A percentile compares a stretch with the other conserved stretches of the same genome.
Evolutionary conservation across 345 rosid genomes (phyloP).

Genomic region (Acer saccharum): DNA sequence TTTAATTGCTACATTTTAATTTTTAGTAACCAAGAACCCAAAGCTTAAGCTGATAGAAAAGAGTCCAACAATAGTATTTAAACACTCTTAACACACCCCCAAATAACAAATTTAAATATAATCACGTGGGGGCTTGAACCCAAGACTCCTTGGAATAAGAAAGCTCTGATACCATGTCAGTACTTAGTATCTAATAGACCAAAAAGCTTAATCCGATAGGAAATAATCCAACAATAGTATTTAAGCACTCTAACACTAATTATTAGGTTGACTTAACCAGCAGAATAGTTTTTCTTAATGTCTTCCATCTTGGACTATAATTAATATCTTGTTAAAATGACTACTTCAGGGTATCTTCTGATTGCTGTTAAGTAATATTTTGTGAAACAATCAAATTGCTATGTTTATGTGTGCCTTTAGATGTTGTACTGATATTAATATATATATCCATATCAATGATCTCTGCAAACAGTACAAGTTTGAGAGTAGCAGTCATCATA

Average conservation of each 20-base stretch:
- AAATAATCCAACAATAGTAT: too few species aligned
- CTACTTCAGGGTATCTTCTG: neutral
- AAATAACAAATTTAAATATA: too few species aligned
- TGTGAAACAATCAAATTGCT: neutral
- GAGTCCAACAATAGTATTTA: too few species aligned
- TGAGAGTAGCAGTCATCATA: neutral
- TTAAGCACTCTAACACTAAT: too few species aligned
- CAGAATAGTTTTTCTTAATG: neutral
- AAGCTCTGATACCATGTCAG: too few species aligned
- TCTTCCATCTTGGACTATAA: conserved; percentile 3
- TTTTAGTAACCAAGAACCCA: too few species aligned
- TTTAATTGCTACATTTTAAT: neutral
- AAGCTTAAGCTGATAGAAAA: too few species aligned
- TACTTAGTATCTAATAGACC: too few species aligned
- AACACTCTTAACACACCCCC: too few species aligned
- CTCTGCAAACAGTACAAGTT: neutral
- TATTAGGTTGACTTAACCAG: neutral
- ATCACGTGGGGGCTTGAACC: too few species aligned
- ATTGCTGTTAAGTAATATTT: neutral
- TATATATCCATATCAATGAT: neutral
- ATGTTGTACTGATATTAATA: neutral
- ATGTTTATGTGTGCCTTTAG: neutral
- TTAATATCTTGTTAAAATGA: neutral
- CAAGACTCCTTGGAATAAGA: too few species aligned
- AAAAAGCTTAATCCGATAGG: too few species aligned